These are phyloP conservation scores for Pseudocercospora macadamiae DNA, from an alignment of 2,329 filamentous ascomycete genomes.

Conservation along the genomic window DNA sequence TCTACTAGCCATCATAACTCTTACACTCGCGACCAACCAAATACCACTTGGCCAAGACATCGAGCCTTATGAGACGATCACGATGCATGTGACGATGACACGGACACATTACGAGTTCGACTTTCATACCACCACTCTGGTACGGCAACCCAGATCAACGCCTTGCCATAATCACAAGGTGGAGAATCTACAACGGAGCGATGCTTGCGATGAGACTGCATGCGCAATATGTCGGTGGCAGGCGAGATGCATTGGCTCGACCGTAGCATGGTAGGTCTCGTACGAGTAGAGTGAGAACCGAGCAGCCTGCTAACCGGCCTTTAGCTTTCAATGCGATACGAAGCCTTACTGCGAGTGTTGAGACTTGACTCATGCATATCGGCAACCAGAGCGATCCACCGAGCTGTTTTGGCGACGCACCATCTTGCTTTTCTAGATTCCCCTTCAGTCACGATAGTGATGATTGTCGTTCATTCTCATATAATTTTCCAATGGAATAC, in stretches of 20 bases:
- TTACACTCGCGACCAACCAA: slow-evolving; percentile 14
- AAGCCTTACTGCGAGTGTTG: slow-evolving; percentile 26
- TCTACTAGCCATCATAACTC: slow-evolving; percentile 7
- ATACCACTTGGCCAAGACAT: slow-evolving; percentile 17
- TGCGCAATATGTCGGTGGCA: slow-evolving; percentile 24
- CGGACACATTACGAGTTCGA: slow-evolving; percentile 21
- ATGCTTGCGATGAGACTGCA: slow-evolving; percentile 22
- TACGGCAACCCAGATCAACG: slow-evolving; percentile 8
- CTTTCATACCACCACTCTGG: slow-evolving; percentile 18
- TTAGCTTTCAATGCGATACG: slow-evolving; percentile 22
- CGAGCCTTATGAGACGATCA: slow-evolving; percentile 17
- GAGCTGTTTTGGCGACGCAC: too few relatives aligned
- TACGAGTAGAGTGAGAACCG: not conserved
- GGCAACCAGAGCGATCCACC: too few relatives aligned
- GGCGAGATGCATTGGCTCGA: slow-evolving; percentile 11
- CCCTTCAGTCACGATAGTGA: too few relatives aligned
- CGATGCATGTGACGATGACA: slow-evolving; percentile 19
- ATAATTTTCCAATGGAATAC: too few relatives aligned
- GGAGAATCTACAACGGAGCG: not conserved
- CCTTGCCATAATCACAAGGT: not conserved
- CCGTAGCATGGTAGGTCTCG: slow-evolving; percentile 13
- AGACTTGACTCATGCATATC: too few relatives aligned
- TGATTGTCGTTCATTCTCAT: too few relatives aligned
- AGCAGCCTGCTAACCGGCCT: not conserved
- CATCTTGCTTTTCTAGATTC: too few relatives aligned